phyloP scores from a whole-genome alignment of 1,139 yeast species.

The Spencermartinsiella ligniputridi region DNA sequence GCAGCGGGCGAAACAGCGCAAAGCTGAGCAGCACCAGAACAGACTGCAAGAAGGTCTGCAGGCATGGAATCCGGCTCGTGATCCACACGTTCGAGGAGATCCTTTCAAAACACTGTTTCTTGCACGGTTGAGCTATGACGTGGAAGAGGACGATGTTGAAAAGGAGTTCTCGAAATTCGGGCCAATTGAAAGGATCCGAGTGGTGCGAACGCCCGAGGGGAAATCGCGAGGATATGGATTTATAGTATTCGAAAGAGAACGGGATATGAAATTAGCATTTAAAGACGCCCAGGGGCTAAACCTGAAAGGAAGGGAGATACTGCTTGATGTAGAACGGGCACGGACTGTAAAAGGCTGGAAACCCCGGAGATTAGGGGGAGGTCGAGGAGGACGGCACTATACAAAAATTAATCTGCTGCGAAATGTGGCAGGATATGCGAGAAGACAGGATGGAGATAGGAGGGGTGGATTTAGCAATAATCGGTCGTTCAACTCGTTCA shows the following conservation, averaged over 20 bases:
- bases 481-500: too few relatives aligned
- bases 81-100: constrained; percentile 63
- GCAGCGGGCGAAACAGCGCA: constrained; percentile 34
- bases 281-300: constrained; percentile 53
- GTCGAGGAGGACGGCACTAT: constrained; percentile 61
- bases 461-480: too few relatives aligned
- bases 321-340: constrained; percentile 84
- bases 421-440: constrained; percentile 9
- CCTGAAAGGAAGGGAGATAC: constrained; percentile 48
- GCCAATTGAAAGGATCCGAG: constrained; percentile 58
- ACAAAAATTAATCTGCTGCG: constrained; percentile 25
- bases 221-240: constrained; percentile 83
- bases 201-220: constrained; percentile 50
- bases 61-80: constrained; percentile 55
- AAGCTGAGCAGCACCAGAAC: constrained; percentile 30
- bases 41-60: constrained; percentile 33
- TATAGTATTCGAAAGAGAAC: constrained; percentile 59
- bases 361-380: constrained; percentile 76
- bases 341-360: constrained; percentile 71
- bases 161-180: constrained; percentile 64
- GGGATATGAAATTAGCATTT: constrained; percentile 57
- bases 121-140: constrained; percentile 60
- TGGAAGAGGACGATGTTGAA: constrained; percentile 68
- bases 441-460: constrained; percentile 9
- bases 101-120: constrained; percentile 78